A percentile compares a stretch with the other conserved stretches of the same genome.
These are phyloP conservation scores for Lathyrus oleraceus DNA, from an alignment of 306 rosid genomes.

Conservation along the genomic window DNA sequence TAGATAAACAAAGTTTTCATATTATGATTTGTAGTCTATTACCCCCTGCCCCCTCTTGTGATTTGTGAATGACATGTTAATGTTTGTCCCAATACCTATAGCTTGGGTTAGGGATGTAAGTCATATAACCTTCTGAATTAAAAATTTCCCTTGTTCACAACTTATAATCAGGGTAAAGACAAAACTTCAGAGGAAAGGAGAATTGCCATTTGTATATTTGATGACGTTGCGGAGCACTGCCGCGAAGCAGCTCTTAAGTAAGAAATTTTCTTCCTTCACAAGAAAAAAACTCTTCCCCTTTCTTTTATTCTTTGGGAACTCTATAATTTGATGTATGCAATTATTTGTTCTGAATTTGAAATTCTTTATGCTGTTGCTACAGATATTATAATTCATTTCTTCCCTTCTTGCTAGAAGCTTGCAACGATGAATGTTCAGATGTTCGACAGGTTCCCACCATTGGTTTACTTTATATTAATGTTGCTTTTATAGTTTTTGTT, in stretches of 20 bases:
- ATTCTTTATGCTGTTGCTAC: conserved; percentile 37
- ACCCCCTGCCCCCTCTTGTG: neutral
- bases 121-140: neutral
- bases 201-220: conserved; percentile 90
- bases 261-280: conserved; percentile 22
- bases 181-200: conserved; percentile 94
- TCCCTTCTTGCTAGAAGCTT: conserved; percentile 94
- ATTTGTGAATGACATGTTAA: neutral
- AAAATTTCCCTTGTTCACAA: neutral
- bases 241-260: conserved; percentile 92
- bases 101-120: neutral
- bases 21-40: conserved; percentile 11
- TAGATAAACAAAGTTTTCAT: neutral
- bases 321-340: neutral
- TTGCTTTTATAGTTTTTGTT: conserved; percentile 6
- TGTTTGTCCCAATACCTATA: conserved; percentile 5
- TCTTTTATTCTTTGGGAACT: conserved; percentile 7
- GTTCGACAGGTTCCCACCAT: conserved; percentile 74
- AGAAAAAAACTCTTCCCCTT: neutral
- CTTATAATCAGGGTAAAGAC: conserved; percentile 80
- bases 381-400: conserved; percentile 87
- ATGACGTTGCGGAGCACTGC: conserved; percentile 95
- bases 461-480: conserved; percentile 11
- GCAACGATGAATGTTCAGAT: conserved; percentile 91
- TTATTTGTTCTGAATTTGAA: conserved; percentile 27